Conservation (phyloP, 1,284 basidiomycete species). For the Hortiboletus rubellus region DNA sequence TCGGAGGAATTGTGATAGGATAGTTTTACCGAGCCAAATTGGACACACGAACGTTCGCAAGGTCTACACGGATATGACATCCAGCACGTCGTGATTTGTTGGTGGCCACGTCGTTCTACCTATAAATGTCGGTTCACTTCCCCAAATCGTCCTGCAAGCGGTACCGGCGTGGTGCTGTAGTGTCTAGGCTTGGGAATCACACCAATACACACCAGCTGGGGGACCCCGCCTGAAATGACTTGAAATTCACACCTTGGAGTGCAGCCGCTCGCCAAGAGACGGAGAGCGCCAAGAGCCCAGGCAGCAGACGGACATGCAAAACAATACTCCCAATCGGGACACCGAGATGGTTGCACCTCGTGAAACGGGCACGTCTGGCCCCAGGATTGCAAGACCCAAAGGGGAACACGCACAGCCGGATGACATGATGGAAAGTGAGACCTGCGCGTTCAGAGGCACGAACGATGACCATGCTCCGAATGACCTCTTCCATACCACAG, state of each 20-base stretch:
- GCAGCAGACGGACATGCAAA: conserved; percentile 3
- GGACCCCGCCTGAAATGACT: conserved; percentile 2
- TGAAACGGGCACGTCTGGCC: conserved; percentile 18
- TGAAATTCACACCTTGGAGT: conserved; percentile 4
- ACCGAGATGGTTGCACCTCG: conserved; percentile 21
- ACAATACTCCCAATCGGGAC: background rate
- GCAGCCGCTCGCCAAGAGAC: background rate
- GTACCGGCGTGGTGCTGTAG: conserved; percentile 24
- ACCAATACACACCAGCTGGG: background rate
- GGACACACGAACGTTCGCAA: conserved; percentile 5
- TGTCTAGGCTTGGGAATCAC: conserved; percentile 1
- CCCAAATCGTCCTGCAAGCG: conserved; percentile 22
- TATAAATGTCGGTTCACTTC: conserved; percentile 20
- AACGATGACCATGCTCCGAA: conserved; percentile 13
- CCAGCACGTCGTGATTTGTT: conserved; percentile 12
- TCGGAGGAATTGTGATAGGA: conserved; percentile 3
- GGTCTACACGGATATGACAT: conserved; percentile 32
- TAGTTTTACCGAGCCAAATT: conserved; percentile 8
- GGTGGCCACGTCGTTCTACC: conserved; percentile 14
- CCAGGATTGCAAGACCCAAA: conserved; percentile 20
- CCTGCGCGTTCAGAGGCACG: background rate
- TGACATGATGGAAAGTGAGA: conserved; percentile 12
- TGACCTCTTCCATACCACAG: conserved; percentile 4
- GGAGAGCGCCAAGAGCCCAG: conserved; percentile 1
- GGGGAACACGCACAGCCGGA: conserved; percentile 30